phyloP scores from a whole-genome alignment of 2,329 filamentous ascomycete species.

The Xylaria sp. region DNA sequence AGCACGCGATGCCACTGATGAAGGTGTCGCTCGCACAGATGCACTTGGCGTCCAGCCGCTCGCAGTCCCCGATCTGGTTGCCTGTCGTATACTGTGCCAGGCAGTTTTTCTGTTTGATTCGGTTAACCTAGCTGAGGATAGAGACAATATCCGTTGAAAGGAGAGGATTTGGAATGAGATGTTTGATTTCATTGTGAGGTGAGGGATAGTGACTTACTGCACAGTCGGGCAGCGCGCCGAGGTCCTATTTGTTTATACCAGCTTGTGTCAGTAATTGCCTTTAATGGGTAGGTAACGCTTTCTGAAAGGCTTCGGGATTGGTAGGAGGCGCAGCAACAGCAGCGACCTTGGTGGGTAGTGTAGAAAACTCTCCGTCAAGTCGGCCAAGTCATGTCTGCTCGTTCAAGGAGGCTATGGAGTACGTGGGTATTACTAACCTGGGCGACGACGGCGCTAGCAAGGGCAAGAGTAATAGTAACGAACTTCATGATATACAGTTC shows the following conservation, averaged over 20 bases:
- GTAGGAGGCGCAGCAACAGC: background rate
- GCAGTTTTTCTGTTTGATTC: conserved; percentile 46
- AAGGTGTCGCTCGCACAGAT: conserved; percentile 61
- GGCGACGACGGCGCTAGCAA: conserved; percentile 64
- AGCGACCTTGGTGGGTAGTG: background rate
- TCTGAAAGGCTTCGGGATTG: background rate
- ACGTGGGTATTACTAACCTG: conserved; percentile 48
- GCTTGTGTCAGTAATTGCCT: background rate
- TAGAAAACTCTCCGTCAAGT: background rate
- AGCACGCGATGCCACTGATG: conserved; percentile 61
- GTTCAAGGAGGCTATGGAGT: background rate
- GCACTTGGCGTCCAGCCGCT: conserved; percentile 57
- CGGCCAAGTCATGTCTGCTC: no score
- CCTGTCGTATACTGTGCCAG: conserved; percentile 52
- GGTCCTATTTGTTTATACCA: conserved; percentile 33
- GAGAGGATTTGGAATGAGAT: conserved; percentile 36
- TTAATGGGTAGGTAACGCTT: background rate
- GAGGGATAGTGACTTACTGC: conserved; percentile 59
- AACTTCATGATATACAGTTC: conserved; percentile 57
- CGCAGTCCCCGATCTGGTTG: conserved; percentile 54
- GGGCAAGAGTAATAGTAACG: conserved; percentile 60
- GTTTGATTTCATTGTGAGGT: no score
- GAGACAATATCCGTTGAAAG: background rate
- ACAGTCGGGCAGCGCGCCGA: conserved; percentile 60
- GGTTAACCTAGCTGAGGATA: background rate